Conservation (phyloP, 345 rosid genomes). For the Populus euphratica region DNA sequence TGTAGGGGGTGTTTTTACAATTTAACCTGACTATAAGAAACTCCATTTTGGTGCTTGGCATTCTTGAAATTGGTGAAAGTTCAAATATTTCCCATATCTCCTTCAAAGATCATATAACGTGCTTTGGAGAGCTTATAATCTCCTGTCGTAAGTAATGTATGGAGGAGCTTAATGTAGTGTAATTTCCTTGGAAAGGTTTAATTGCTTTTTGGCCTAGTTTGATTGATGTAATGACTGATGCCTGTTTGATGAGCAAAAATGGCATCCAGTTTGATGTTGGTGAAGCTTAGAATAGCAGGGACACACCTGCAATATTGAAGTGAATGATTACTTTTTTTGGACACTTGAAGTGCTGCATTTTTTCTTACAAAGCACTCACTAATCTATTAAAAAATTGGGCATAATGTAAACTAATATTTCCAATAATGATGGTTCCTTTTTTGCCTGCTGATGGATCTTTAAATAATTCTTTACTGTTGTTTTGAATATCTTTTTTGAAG, state of each 20-base stretch:
- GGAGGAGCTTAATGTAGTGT: not conserved
- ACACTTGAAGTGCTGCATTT: not conserved
- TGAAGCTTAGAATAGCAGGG: not conserved
- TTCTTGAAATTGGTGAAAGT: not conserved
- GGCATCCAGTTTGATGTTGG: not conserved
- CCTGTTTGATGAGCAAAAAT: not conserved
- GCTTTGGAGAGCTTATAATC: not conserved
- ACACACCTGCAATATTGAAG: not conserved
- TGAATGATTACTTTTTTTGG: not conserved
- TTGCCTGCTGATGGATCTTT: constrained; percentile 1
- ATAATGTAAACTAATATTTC: not conserved
- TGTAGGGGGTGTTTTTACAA: not conserved
- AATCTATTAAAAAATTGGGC: not conserved
- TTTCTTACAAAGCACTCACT: not conserved
- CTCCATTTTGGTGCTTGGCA: not conserved
- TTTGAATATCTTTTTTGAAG: not conserved
- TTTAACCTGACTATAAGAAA: not conserved
- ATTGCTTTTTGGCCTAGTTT: not conserved
- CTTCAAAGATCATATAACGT: not conserved
- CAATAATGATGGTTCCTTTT: not conserved
- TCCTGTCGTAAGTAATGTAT: not conserved
- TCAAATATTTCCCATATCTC: not conserved
- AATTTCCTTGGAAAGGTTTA: not conserved
- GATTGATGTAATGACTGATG: not conserved
- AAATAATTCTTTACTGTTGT: not conserved